These are phyloP conservation scores for Coniochaeta sp. DNA, from an alignment of 2,329 filamentous ascomycete species.

Conservation along the genomic window DNA sequence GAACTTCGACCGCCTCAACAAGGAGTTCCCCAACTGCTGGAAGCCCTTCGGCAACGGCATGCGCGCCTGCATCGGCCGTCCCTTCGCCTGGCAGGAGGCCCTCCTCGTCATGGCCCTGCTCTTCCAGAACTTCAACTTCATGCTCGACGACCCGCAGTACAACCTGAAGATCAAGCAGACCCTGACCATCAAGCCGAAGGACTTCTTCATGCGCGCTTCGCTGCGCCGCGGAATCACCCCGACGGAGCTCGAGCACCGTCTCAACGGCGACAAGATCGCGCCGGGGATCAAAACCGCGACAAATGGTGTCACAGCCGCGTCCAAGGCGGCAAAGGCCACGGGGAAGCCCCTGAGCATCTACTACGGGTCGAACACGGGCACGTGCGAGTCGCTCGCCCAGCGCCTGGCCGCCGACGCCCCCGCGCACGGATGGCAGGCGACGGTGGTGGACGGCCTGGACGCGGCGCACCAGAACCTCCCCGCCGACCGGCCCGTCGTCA, in stretches of 20 bases:
- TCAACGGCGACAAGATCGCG: constrained; percentile 24
- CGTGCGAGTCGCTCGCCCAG: constrained; percentile 63
- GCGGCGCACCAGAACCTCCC: constrained; percentile 53
- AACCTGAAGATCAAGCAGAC: constrained; percentile 46
- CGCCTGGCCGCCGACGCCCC: constrained; percentile 52
- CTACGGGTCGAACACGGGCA: constrained; percentile 70
- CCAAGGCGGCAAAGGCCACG: constrained; percentile 14
- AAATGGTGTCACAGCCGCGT: constrained; percentile 22
- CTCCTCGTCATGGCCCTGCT: constrained; percentile 54
- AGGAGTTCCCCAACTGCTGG: constrained; percentile 56
- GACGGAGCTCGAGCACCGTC: constrained; percentile 36
- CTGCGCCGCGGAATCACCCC: constrained; percentile 53
- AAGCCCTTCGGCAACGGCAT: constrained; percentile 58
- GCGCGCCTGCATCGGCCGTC: constrained; percentile 63
- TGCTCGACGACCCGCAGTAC: constrained; percentile 54
- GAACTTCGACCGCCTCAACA: constrained; percentile 52
- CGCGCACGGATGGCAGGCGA: constrained; percentile 51
- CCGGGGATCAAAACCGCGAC: constrained; percentile 33
- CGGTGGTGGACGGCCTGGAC: constrained; percentile 50
- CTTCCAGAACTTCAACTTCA: constrained; percentile 66
- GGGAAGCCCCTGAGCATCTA: constrained; percentile 53
- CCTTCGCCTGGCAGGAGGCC: constrained; percentile 70
- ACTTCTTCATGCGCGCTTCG: constrained; percentile 53
- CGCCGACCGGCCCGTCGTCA: constrained; percentile 52
- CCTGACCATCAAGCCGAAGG: constrained; percentile 56